Percentiles rank a stretch among this genome's conserved stretches.
phyloP scores from a whole-genome alignment of 2,329 filamentous ascomycete genomes.

The Cadophora sp. region DNA sequence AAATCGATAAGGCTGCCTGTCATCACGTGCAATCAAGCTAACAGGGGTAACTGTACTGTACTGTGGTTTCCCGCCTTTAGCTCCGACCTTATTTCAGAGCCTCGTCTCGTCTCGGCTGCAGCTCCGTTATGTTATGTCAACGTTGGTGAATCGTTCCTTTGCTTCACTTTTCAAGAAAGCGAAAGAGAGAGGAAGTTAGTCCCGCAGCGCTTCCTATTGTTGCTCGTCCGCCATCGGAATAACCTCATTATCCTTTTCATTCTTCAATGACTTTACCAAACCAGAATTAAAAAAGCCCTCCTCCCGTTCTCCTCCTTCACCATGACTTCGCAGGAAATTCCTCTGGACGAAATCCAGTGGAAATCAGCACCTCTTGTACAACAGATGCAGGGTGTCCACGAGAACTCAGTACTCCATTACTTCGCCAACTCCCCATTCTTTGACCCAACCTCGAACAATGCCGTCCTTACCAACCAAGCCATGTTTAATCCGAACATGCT shows the following conservation, averaged over 20 bases:
- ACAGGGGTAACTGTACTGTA: too few species aligned
- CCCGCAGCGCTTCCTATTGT: too few species aligned
- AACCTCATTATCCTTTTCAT: background rate
- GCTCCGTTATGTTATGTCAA: too few species aligned
- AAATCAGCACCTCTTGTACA: constrained; percentile 57
- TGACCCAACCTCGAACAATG: constrained; percentile 72
- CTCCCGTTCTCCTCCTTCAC: background rate
- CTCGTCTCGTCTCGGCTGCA: background rate
- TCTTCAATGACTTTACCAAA: background rate
- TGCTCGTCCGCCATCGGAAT: too few species aligned
- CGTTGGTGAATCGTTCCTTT: background rate
- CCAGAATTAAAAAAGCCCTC: background rate
- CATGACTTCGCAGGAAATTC: constrained; percentile 57
- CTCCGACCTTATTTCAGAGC: background rate
- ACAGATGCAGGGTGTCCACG: constrained; percentile 63
- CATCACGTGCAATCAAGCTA: background rate
- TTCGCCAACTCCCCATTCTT: constrained; percentile 73
- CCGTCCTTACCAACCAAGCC: constrained; percentile 64
- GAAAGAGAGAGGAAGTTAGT: too few species aligned
- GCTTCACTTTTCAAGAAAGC: too few species aligned
- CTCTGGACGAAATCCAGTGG: constrained; percentile 74
- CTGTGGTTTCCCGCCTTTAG: constrained; percentile 5
- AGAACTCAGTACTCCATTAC: constrained; percentile 68
- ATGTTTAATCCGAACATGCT: constrained; percentile 65
- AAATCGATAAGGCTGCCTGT: background rate